Percentiles rank a stretch among this genome's conserved stretches.
phyloP scores from a whole-genome alignment of 2,329 filamentous ascomycete species.

The Xylaria sp. region DNA sequence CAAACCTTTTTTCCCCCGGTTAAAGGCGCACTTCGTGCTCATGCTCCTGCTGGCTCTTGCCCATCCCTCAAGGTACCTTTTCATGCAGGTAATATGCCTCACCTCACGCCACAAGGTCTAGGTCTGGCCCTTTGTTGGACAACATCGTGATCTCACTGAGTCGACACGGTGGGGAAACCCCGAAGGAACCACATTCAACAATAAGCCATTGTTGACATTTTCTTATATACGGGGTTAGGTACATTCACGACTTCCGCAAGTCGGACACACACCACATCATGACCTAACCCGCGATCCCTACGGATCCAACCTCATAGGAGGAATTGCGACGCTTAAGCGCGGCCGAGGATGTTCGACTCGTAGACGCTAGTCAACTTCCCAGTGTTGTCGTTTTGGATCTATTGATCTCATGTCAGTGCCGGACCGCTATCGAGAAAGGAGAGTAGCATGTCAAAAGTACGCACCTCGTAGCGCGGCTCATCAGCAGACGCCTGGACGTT shows the following conservation, averaged over 20 bases:
- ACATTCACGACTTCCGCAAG: neutral
- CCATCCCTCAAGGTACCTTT: too few species aligned
- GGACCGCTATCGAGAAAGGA: neutral
- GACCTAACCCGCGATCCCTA: neutral
- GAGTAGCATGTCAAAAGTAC: neutral
- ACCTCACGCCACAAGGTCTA: too few species aligned
- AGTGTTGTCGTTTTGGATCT: conserved; percentile 29
- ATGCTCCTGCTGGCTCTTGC: too few species aligned
- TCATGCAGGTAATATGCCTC: too few species aligned
- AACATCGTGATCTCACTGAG: too few species aligned
- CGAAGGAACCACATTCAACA: neutral
- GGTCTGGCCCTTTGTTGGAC: too few species aligned
- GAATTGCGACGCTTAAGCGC: conserved; percentile 11
- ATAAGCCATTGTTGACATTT: neutral
- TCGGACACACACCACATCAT: neutral
- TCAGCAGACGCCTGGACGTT: conserved; percentile 25
- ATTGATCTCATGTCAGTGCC: neutral
- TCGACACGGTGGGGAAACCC: neutral
- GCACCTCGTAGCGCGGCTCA: conserved; percentile 26
- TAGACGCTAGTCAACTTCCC: conserved; percentile 26
- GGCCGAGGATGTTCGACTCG: conserved; percentile 27
- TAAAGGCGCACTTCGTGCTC: too few species aligned
- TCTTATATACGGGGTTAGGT: neutral
- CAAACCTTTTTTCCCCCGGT: neutral
- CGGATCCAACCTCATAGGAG: neutral